Base-by-base conservation (phyloP, 306 rosid species). In the Trichosanthes cucumerina region DNA sequence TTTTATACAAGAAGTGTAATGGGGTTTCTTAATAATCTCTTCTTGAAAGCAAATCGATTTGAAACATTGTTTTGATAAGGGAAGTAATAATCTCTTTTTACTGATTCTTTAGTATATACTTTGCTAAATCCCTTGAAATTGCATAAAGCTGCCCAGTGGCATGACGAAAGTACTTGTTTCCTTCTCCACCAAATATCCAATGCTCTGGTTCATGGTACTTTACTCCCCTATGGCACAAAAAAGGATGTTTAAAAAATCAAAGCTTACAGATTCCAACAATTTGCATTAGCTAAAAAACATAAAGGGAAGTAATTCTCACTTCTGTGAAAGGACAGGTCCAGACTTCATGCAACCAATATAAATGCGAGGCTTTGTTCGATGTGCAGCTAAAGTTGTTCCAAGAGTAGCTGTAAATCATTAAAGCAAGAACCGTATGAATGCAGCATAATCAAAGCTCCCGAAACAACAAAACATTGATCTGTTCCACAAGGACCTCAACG, bases 291-390 rank as follows among this genome's bases (percentile, higher is more conserved):
- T 70, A 9, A 2, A 46, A 11, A 43, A 46, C 76, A 82, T 75
- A 76, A 47, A 57, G 74, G 75, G 75, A 74, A 77, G 31, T 16
- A 69, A 85, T 82, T 75, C 88, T 89, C 88, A 95, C 98, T 91
- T 95, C 77, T 86, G 92, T 77, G 91, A 83, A 81, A 95, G 92
- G 81, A 95, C 97, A 9, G 93, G 98, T 54, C 98, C 98, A 39
- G 97, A 95, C 80, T 95, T 95, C 97, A 95, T 92, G 89, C 98
- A 95, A 70, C 98, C 98, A 80, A 92, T 83, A 57, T 92, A 95
- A 57, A 89, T 96, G 14, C 91, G 91, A 80, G 90, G 88, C 77
- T 89, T 95, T 41, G 1, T 41, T 26, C 84, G 92, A 80, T 88
- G 90, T 86, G 82, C 84, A 71, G 83, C 74, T 81, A 95, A 83